A percentile compares a stretch with the other conserved stretches of the same genome.
These are phyloP conservation scores for Lactarius hatsudake DNA, from an alignment of 768 basidiomycete genomes.

Conservation along the genomic window DNA sequence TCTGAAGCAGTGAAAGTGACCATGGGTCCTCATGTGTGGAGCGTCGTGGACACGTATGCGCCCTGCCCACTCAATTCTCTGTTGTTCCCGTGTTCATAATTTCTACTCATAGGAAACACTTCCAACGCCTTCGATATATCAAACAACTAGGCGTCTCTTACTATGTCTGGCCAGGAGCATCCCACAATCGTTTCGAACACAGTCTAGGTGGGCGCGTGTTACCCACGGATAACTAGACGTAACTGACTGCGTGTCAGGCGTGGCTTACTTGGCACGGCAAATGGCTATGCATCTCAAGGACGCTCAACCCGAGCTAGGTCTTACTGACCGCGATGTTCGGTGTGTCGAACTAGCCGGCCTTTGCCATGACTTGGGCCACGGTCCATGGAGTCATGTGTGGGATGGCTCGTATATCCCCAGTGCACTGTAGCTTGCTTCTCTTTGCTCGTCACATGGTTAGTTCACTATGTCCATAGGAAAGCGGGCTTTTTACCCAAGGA, in stretches of 20 bases:
- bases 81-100: neutral
- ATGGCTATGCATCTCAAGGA: conserved; percentile 56
- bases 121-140: conserved; percentile 72
- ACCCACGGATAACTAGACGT: neutral
- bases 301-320: conserved; percentile 58
- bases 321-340: conserved; percentile 67
- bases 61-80: conserved; percentile 1
- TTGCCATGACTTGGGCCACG: conserved; percentile 84
- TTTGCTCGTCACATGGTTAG: neutral
- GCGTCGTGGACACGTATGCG: conserved; percentile 68
- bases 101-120: conserved; percentile 50
- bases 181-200: conserved; percentile 83
- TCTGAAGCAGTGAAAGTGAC: conserved; percentile 13
- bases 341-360: conserved; percentile 80
- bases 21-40: conserved; percentile 37
- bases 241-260: conserved; percentile 49
- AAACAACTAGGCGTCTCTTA: conserved; percentile 80
- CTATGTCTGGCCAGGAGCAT: conserved; percentile 73
- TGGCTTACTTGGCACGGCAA: conserved; percentile 67
- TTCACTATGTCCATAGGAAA: conserved; percentile 6
- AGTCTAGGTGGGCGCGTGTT: conserved; percentile 53
- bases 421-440: conserved; percentile 49
- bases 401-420: conserved; percentile 68
- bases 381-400: conserved; percentile 86
- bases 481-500: conserved; percentile 32